A percentile compares a stretch with the other conserved stretches of the same genome.
These are phyloP conservation scores for Yarrowia phangngaensis DNA, from an alignment of 805 yeast genomes.

Conservation along the genomic window DNA sequence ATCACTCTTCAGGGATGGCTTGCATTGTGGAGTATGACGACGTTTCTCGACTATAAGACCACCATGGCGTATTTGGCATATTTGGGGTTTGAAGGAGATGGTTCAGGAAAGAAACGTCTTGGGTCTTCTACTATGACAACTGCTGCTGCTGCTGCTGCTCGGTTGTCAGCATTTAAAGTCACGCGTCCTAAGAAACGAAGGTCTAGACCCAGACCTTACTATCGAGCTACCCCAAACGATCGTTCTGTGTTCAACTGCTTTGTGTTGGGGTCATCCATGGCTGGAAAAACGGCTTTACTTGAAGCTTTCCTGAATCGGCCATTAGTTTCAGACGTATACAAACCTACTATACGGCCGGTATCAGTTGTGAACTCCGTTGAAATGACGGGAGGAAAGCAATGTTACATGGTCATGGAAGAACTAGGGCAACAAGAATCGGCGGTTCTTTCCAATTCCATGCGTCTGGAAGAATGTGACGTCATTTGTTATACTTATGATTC, in stretches of 20 bases:
- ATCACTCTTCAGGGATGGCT: conserved; percentile 97
- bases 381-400: conserved; percentile 90
- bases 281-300: conserved; percentile 83
- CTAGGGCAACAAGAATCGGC: conserved; percentile 83
- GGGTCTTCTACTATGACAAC: conserved; percentile 10
- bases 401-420: conserved; percentile 86
- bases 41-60: conserved; percentile 75
- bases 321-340: conserved; percentile 57
- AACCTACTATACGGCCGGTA: conserved; percentile 77
- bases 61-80: conserved; percentile 86
- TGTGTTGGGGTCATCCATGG: conserved; percentile 74
- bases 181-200: conserved; percentile 77
- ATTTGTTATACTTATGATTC: conserved; percentile 88
- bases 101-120: conserved; percentile 15
- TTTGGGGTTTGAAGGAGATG: conserved; percentile 67
- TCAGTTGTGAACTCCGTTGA: conserved; percentile 91
- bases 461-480: conserved; percentile 84
- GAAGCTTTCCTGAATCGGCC: conserved; percentile 77
- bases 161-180: conserved; percentile 49
- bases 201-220: conserved; percentile 59
- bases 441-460: conserved; percentile 61
- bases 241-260: conserved; percentile 90
- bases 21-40: conserved; percentile 98
- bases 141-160: conserved; percentile 16
- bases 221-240: conserved; percentile 66